A percentile compares a stretch with the other conserved stretches of the same genome.
These are phyloP conservation scores for Trapa bicornis DNA, from an alignment of 345 rosid species.

Conservation along the genomic window DNA sequence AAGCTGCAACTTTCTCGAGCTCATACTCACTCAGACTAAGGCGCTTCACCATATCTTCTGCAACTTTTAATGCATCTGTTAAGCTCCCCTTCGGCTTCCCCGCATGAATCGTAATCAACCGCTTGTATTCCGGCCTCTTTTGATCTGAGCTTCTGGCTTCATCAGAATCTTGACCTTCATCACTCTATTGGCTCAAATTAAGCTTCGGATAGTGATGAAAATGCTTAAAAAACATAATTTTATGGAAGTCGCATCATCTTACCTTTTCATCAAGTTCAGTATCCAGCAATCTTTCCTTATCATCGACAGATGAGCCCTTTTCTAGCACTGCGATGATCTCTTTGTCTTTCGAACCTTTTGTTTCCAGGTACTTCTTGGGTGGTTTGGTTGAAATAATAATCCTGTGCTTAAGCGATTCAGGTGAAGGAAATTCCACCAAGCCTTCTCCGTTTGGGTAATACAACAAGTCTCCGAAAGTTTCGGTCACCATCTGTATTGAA, in stretches of 20 bases:
- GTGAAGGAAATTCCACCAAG: slow-evolving; percentile 71
- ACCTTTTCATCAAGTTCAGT: slow-evolving; percentile 30
- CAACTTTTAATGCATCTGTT: slow-evolving; percentile 25
- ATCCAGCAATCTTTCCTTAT: slow-evolving; percentile 10
- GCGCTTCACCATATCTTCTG: slow-evolving; percentile 45
- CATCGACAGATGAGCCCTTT: slow-evolving; percentile 25
- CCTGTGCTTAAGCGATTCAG: slow-evolving; percentile 51
- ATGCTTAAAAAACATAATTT: not conserved
- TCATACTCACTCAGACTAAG: slow-evolving; percentile 66
- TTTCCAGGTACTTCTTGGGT: slow-evolving; percentile 74
- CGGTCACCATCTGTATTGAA: slow-evolving; percentile 45
- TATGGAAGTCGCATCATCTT: not conserved
- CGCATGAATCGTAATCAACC: slow-evolving; percentile 65
- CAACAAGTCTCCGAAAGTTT: slow-evolving; percentile 59
- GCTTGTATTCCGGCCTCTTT: slow-evolving; percentile 25
- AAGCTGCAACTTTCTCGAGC: slow-evolving; percentile 44
- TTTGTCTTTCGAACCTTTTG: slow-evolving; percentile 21
- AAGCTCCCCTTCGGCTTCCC: slow-evolving; percentile 46
- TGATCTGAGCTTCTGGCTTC: slow-evolving; percentile 18
- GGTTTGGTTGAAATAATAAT: slow-evolving; percentile 92
- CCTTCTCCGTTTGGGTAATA: slow-evolving; percentile 50
- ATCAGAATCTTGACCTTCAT: slow-evolving; percentile 26
- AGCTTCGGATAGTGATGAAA: not conserved
- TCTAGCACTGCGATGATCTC: slow-evolving; percentile 21
- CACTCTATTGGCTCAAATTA: slow-evolving; percentile 12